These are phyloP conservation scores for Plasmopara viticola DNA, from an alignment of 352 stramenopile genomes.

Conservation along the genomic window DNA sequence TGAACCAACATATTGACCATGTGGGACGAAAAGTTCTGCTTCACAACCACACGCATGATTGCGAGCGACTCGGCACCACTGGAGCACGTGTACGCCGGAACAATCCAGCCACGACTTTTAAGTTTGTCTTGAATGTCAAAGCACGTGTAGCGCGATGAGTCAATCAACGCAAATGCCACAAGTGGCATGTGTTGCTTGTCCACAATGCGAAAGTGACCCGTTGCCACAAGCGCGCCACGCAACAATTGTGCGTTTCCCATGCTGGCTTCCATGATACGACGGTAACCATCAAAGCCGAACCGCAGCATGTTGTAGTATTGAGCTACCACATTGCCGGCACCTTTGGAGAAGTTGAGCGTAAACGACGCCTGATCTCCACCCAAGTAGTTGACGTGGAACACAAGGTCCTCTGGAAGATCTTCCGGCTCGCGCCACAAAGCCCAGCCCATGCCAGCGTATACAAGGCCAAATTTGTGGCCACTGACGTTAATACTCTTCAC, in stretches of 20 bases:
- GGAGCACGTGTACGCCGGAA: constrained; percentile 87
- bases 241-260: constrained; percentile 84
- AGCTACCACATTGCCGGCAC: constrained; percentile 81
- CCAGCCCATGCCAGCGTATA: constrained; percentile 91
- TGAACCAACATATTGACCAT: constrained; percentile 86
- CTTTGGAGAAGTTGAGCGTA: constrained; percentile 92
- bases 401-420: constrained; percentile 80
- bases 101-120: constrained; percentile 82
- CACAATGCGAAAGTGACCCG: constrained; percentile 82
- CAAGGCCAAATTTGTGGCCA: constrained; percentile 91
- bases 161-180: constrained; percentile 81
- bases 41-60: constrained; percentile 89
- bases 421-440: constrained; percentile 80
- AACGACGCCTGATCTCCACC: constrained; percentile 88
- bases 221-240: constrained; percentile 61
- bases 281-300: constrained; percentile 87
- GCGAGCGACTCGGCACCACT: constrained; percentile 70
- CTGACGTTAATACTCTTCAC: constrained; percentile 92
- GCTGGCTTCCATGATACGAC: constrained; percentile 82
- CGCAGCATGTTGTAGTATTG: constrained; percentile 93
- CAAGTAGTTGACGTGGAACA: constrained; percentile 91
- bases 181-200: constrained; percentile 90
- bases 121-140: constrained; percentile 90
- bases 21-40: constrained; percentile 86
- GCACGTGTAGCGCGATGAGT: constrained; percentile 74